These are phyloP conservation scores for Asclepias syriaca DNA, from an alignment of 257 asterid genomes.

Conservation along the genomic window DNA sequence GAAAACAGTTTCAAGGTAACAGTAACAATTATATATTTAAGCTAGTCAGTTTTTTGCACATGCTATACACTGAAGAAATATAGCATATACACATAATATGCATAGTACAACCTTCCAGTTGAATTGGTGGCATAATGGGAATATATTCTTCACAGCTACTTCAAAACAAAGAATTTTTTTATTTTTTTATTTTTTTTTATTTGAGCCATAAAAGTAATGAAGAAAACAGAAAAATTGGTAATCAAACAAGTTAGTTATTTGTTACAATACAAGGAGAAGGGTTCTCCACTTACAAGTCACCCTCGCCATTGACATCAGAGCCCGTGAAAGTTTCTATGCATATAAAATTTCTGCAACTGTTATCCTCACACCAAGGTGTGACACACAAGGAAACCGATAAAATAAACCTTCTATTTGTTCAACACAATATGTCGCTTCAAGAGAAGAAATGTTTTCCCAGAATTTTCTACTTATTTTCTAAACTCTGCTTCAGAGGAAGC, in stretches of 20 bases:
- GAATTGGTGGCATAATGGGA: neutral
- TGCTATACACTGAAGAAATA: neutral
- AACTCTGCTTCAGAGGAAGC: neutral
- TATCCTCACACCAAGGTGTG: neutral
- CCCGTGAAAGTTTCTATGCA: neutral
- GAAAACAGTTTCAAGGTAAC: neutral
- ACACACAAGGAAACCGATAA: neutral
- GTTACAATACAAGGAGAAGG: neutral
- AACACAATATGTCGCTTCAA: neutral
- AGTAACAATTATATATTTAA: neutral
- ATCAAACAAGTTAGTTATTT: neutral
- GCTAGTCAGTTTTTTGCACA: neutral
- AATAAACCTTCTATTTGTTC: neutral
- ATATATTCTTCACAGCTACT: neutral
- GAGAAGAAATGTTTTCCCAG: conserved; percentile 6
- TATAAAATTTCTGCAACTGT: neutral
- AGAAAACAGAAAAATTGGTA: neutral
- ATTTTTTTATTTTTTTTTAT: neutral
- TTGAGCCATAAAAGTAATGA: neutral
- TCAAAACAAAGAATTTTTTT: neutral
- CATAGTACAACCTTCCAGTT: neutral
- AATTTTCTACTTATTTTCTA: neutral
- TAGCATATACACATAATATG: neutral
- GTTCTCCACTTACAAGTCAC: neutral
- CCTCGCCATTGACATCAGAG: neutral